Conservation (phyloP, 192 early-diverging fungal genomes). For the Mortierella claussenii region DNA sequence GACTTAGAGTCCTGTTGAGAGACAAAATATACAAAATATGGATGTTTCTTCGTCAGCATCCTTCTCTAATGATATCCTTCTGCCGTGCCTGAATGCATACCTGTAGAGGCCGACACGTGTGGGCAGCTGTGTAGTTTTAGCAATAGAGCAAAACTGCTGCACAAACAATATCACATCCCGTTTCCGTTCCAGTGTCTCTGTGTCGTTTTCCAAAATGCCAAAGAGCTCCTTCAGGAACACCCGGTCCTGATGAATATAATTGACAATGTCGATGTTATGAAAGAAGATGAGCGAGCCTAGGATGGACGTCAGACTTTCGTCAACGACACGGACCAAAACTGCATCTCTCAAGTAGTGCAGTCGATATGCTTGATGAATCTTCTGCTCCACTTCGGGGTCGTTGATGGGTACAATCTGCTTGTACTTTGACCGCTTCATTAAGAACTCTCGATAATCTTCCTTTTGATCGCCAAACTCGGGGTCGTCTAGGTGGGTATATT, state of each 20-base stretch:
- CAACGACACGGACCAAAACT: conserved; percentile 77
- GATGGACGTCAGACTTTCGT: conserved; percentile 79
- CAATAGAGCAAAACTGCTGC: conserved; percentile 80
- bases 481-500: conserved; percentile 66
- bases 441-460: conserved; percentile 80
- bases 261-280: conserved; percentile 88
- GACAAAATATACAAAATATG: neutral
- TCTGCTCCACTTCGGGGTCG: conserved; percentile 72
- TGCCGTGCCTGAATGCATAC: conserved; percentile 35
- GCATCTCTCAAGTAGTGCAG: conserved; percentile 90
- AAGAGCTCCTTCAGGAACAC: conserved; percentile 79
- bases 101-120: conserved; percentile 72
- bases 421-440: conserved; percentile 66
- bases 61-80: neutral
- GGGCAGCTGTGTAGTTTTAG: conserved; percentile 73
- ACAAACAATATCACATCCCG: conserved; percentile 84
- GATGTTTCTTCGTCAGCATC: neutral
- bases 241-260: conserved; percentile 74
- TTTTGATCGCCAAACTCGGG: conserved; percentile 74
- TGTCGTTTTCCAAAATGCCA: conserved; percentile 64
- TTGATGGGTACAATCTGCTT: conserved; percentile 85
- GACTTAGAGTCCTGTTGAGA: conserved; percentile 70
- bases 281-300: conserved; percentile 82
- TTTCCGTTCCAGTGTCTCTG: conserved; percentile 63
- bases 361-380: conserved; percentile 90